phyloP scores from a whole-genome alignment of 257 asterid genomes.

The Nyctanthes arbortristis region DNA sequence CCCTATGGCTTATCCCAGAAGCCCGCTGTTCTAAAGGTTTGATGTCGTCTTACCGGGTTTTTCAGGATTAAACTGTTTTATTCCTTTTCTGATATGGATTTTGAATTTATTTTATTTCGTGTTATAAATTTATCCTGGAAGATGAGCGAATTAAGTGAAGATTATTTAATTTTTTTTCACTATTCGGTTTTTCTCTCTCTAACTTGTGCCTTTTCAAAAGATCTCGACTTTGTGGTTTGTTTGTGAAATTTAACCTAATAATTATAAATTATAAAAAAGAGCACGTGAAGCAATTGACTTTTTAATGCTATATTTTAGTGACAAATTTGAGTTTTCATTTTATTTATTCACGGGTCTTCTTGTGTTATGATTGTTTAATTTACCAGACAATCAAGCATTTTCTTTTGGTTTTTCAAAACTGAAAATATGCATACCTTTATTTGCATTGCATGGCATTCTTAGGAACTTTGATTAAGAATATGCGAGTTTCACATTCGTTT shows the following conservation, averaged over 20 bases:
- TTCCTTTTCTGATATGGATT: too few species aligned
- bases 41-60: neutral
- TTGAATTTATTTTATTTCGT: neutral
- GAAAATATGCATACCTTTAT: neutral
- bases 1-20: slow-evolving; percentile 78
- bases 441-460: neutral
- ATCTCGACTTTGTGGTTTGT: neutral
- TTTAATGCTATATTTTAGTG: neutral
- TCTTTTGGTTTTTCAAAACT: neutral
- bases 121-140: neutral
- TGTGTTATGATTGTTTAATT: neutral
- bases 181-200: neutral
- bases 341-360: neutral
- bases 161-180: neutral
- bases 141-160: neutral
- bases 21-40: slow-evolving; percentile 74
- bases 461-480: too few species aligned
- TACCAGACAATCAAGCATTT: neutral
- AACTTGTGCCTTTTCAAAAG: neutral
- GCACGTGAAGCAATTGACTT: neutral
- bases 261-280: neutral
- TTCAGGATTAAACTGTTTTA: neutral
- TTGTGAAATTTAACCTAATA: neutral
- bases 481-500: too few species aligned
- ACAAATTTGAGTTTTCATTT: neutral